Evolutionary conservation across 73 alveolate species (phyloP).

Genomic region (Paramecium octaurelia): DNA sequence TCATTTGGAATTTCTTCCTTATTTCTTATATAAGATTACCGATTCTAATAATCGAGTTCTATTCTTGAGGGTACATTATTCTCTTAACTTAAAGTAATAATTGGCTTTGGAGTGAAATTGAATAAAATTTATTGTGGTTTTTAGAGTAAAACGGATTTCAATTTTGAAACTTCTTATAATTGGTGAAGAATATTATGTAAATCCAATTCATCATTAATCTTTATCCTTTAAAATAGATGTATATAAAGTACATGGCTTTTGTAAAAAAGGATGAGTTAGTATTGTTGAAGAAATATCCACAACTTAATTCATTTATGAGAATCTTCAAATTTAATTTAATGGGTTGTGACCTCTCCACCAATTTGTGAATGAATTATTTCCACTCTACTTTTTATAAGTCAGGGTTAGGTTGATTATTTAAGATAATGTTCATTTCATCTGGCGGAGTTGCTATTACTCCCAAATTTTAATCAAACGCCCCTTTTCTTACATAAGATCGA

Average conservation of each 20-base stretch:
- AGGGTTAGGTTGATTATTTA: background rate
- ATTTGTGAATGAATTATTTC: background rate
- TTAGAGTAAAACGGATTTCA: background rate
- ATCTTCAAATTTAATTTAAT: background rate
- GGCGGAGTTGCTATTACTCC: background rate
- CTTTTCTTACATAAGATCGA: background rate
- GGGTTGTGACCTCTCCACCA: background rate
- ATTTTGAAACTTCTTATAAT: background rate
- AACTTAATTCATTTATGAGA: background rate
- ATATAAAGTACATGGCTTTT: background rate
- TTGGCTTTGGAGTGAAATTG: constrained; percentile 1
- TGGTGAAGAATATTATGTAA: background rate
- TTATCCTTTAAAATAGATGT: background rate
- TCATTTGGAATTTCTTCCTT: background rate
- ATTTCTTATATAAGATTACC: background rate
- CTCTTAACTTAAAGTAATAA: background rate
- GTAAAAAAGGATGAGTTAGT: background rate
- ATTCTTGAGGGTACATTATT: background rate
- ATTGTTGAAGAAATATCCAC: constrained; percentile 8
- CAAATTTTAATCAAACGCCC: background rate
- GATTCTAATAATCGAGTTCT: background rate
- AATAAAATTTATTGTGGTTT: background rate
- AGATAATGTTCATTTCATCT: background rate
- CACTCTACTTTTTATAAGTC: background rate
- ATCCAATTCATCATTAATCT: background rate